phyloP scores from a whole-genome alignment of 345 rosid genomes.

The Salix dunnii region DNA sequence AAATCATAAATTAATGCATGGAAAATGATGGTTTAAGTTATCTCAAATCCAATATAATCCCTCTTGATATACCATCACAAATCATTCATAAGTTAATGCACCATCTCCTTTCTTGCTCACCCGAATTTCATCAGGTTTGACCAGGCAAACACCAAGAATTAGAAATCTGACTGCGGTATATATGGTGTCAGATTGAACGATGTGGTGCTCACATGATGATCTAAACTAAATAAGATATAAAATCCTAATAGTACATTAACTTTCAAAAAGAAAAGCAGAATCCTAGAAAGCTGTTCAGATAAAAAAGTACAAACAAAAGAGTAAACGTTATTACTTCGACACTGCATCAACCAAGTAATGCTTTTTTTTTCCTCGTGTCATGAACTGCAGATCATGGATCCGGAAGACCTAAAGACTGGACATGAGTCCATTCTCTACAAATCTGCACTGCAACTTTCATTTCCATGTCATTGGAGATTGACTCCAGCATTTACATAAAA shows the following conservation, averaged over 20 bases:
- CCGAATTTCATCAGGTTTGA: not conserved
- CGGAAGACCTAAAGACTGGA: not conserved
- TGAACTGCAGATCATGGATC: constrained; percentile 1
- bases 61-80: not conserved
- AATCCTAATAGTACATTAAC: not conserved
- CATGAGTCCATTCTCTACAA: not conserved
- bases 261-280: not conserved
- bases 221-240: not conserved
- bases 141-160: not conserved
- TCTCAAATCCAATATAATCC: not conserved
- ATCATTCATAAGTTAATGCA: not conserved
- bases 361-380: not conserved
- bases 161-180: not conserved
- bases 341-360: not conserved
- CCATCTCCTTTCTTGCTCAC: not conserved
- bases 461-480: constrained; percentile 17
- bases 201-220: not conserved
- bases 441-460: constrained; percentile 2
- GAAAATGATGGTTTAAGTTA: not conserved
- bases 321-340: not conserved
- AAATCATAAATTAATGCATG: not conserved
- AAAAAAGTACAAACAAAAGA: not conserved
- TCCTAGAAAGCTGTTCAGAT: not conserved
- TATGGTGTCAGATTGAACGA: not conserved
- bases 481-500: not conserved